Conservation (phyloP, 352 stramenopile genomes). For the Phytophthora europaea region DNA sequence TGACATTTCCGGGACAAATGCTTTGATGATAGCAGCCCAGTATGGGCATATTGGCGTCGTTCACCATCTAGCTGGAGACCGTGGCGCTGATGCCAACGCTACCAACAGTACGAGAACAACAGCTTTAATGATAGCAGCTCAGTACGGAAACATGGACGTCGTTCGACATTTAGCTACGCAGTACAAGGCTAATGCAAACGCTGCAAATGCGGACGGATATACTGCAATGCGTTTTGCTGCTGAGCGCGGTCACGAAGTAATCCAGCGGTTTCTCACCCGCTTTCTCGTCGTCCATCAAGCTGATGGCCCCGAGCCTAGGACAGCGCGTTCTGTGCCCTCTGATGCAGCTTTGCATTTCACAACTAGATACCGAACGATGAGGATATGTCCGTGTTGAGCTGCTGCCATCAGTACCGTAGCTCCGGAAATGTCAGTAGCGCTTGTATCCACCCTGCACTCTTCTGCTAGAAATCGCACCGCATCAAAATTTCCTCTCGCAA, state of each 20-base stretch:
- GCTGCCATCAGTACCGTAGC: neutral
- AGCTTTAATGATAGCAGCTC: conserved; percentile 1
- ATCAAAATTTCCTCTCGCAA: neutral
- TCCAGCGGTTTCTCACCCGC: neutral
- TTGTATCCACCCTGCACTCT: neutral
- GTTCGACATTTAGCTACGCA: neutral
- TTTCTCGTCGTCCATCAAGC: neutral
- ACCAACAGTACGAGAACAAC: conserved; percentile 3
- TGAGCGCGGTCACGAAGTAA: neutral
- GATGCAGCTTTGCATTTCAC: neutral
- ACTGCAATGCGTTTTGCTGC: neutral
- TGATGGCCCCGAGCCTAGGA: neutral
- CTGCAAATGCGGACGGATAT: neutral
- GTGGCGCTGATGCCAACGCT: conserved; percentile 7
- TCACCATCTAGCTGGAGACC: neutral
- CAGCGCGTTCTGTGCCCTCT: neutral
- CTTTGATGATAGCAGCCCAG: neutral
- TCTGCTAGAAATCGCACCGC: neutral
- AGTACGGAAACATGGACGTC: neutral
- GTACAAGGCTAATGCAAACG: neutral
- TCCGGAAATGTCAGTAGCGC: neutral
- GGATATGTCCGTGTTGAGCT: neutral
- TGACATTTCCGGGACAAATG: neutral
- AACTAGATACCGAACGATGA: neutral
- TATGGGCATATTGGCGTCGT: neutral